Base-by-base conservation (phyloP, 2,329 filamentous ascomycete genomes). In the Xylaria sp. region DNA sequence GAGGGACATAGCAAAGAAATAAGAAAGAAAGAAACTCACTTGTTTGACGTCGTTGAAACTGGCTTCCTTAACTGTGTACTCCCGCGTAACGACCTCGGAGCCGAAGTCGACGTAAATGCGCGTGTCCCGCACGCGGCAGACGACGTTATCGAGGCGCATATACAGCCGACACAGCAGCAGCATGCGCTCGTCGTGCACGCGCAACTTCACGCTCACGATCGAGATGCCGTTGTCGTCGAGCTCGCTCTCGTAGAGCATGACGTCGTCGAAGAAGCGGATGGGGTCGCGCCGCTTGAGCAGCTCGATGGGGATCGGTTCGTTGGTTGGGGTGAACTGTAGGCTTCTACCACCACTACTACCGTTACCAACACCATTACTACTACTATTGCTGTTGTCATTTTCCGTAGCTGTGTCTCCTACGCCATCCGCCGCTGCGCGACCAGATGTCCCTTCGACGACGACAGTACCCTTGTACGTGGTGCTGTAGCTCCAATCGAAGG, bases 401-500 rank as follows among this genome's bases (percentile, higher is more conserved):
- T 20, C n/a, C 9, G 39, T 13, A 18, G 51, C 52, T 15, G 28
- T 18, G 20, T 43, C 56, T 23, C 20, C 20, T 13, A n/a, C 20
- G 1, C 31, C 56, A 7, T 5, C 8, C 31, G 1, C 8, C 31
- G 1, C 9, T 55, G 23, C 41, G 46, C 52, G n/a, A 61, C 66
- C 49, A 46, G 41, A 46, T 3, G 41, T n/a, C 18, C 2, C 15
- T 6, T 18, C 49, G 1, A 15, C 23, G 69, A 82, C 78, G 49
- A 91, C 82, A 3, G 91, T 93, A 60, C 96, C 96, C 66, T 86
- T 87, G 81, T 97, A 99, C 73, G 91, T 87, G 43, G 95, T 97
- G 73, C 90, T 96, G 82, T 98, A 99, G 71, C 94, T 97, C 96
- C 96, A 99, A 83, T 99, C 96, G 79, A 97, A 99, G 2, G 95